Evolutionary conservation across 2,329 filamentous ascomycete genomes (phyloP).

Genomic region (Bipolaris bicolor): DNA sequence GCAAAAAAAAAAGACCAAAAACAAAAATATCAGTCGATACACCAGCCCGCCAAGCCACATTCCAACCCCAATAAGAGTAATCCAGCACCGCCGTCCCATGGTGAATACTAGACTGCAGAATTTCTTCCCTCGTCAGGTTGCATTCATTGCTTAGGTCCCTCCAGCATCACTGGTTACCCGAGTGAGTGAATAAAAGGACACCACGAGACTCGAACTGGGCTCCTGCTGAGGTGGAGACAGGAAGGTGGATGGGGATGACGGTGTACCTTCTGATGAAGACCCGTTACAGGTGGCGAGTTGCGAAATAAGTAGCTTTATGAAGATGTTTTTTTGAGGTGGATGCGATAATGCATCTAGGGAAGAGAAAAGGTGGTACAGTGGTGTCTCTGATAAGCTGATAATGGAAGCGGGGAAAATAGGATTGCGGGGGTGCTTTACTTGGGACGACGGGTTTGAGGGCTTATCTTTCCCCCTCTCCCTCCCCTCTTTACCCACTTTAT

Average conservation of each 20-base stretch:
- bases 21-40: slow-evolving; percentile 46
- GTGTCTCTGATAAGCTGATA: too few species aligned
- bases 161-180: slow-evolving; percentile 52
- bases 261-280: slow-evolving; percentile 45
- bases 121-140: slow-evolving; percentile 52
- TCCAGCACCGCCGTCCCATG: slow-evolving; percentile 51
- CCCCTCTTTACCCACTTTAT: too few species aligned
- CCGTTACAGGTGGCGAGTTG: slow-evolving; percentile 42
- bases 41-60: slow-evolving; percentile 43
- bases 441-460: too few species aligned
- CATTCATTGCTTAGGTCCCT: slow-evolving; percentile 52
- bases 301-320: slow-evolving; percentile 12
- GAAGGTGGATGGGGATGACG: slow-evolving; percentile 42
- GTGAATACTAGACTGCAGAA: slow-evolving; percentile 52
- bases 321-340: accelerated
- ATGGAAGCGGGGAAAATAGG: too few species aligned
- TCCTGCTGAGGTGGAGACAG: slow-evolving; percentile 43
- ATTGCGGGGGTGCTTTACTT: too few species aligned
- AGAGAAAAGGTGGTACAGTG: background rate
- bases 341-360: background rate
- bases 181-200: slow-evolving; percentile 47
- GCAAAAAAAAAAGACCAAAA: slow-evolving; percentile 18
- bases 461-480: too few species aligned
- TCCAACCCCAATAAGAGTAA: slow-evolving; percentile 48
- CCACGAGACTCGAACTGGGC: slow-evolving; percentile 53